A percentile compares a stretch with the other conserved stretches of the same genome.
Conservation (phyloP, 1,139 yeast genomes). For the Arxiozyma telluris region DNA sequence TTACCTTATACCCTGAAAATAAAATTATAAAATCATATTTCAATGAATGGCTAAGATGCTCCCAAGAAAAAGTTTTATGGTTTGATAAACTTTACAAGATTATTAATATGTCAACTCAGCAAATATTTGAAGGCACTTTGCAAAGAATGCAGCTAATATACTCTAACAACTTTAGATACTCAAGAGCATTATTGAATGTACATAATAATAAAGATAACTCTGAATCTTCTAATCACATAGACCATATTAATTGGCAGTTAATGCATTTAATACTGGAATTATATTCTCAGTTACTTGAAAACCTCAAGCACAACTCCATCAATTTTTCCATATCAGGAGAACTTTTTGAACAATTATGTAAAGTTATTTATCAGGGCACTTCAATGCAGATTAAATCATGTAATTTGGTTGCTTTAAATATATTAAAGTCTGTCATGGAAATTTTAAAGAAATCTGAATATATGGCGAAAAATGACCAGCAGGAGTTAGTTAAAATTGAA, state of each 20-base stretch:
- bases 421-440: conserved; percentile 53
- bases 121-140: conserved; percentile 28
- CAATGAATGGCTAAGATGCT: conserved; percentile 31
- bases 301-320: neutral
- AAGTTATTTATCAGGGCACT: conserved; percentile 77
- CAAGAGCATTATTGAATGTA: neutral
- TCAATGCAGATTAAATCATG: conserved; percentile 59
- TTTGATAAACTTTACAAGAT: conserved; percentile 33
- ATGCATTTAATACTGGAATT: conserved; percentile 38
- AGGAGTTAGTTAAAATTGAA: conserved; percentile 82
- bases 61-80: conserved; percentile 29
- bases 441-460: conserved; percentile 48
- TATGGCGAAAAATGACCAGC: conserved; percentile 62
- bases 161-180: neutral
- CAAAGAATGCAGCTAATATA: conserved; percentile 3
- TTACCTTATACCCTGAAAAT: conserved; percentile 34
- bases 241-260: conserved; percentile 22
- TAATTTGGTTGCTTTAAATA: conserved; percentile 55
- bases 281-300: neutral
- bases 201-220: neutral
- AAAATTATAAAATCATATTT: conserved; percentile 15
- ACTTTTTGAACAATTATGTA: conserved; percentile 45
- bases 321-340: neutral
- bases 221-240: neutral
- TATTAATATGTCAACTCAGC: conserved; percentile 32